Evolutionary conservation across 805 yeast genomes (phyloP).

Genomic region (Ogataea degrootiae): DNA sequence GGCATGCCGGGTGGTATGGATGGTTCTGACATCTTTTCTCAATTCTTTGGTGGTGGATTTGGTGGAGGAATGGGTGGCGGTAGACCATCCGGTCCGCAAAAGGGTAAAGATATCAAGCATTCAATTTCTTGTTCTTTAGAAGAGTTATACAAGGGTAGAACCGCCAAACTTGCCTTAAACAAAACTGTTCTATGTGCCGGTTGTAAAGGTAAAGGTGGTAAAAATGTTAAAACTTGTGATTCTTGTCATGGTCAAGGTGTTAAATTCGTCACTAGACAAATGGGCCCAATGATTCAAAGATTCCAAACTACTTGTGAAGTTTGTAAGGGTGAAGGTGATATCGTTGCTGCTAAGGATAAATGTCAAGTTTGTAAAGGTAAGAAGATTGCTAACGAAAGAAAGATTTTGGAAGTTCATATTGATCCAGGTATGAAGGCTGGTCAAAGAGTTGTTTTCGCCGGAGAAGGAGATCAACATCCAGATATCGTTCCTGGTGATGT

Average conservation of each 20-base stretch:
- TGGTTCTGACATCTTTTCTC: slow-evolving; percentile 49
- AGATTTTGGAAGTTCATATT: slow-evolving; percentile 88
- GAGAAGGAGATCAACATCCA: slow-evolving; percentile 98
- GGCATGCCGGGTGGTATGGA: slow-evolving; percentile 53
- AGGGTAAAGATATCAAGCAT: slow-evolving; percentile 90
- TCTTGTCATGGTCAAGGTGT: slow-evolving; percentile 90
- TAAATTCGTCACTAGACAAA: slow-evolving; percentile 89
- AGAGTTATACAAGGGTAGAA: slow-evolving; percentile 91
- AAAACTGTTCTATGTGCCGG: slow-evolving; percentile 82
- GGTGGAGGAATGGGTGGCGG: slow-evolving; percentile 39
- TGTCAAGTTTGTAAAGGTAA: slow-evolving; percentile 87
- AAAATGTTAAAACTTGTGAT: slow-evolving; percentile 81
- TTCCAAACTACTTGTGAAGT: slow-evolving; percentile 91
- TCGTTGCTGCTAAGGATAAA: slow-evolving; percentile 78
- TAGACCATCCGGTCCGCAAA: slow-evolving; percentile 76
- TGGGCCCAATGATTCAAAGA: slow-evolving; percentile 99
- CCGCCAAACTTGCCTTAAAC: slow-evolving; percentile 88
- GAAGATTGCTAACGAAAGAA: slow-evolving; percentile 82
- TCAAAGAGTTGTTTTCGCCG: slow-evolving; percentile 82
- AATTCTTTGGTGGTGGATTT: slow-evolving; percentile 60
- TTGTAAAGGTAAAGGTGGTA: slow-evolving; percentile 97
- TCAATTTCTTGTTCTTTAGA: slow-evolving; percentile 80
- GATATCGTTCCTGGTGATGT: slow-evolving; percentile 96
- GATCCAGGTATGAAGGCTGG: slow-evolving; percentile 98
- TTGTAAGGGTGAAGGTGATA: slow-evolving; percentile 91